These are phyloP conservation scores for Bruguiera hainesii DNA, from an alignment of 441 rosid species.

Conservation along the genomic window DNA sequence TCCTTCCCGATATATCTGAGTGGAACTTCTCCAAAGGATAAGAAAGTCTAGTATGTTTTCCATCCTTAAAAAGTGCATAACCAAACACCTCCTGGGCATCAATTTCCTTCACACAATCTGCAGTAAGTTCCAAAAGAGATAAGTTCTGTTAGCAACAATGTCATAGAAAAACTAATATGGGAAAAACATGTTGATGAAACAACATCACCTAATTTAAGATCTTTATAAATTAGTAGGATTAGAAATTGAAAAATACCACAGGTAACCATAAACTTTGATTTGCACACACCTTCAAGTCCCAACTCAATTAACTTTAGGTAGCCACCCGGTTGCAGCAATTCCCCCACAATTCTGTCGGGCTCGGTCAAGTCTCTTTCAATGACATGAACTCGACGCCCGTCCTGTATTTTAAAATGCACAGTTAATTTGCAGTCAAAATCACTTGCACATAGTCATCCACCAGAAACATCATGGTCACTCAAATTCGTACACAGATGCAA, in stretches of 20 bases:
- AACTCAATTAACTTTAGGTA: conserved; percentile 19
- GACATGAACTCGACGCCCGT: conserved; percentile 7
- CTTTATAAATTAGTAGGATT: background rate
- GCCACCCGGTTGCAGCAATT: conserved; percentile 19
- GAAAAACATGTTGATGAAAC: no score
- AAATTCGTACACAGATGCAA: no score
- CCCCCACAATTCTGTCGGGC: conserved; percentile 23
- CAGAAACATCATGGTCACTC: no score
- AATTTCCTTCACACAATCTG: conserved; percentile 67
- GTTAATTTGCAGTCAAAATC: background rate
- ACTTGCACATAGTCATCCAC: background rate
- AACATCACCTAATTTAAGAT: no score
- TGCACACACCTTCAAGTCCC: conserved; percentile 17
- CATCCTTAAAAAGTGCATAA: conserved; percentile 66
- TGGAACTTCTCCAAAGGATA: conserved; percentile 65
- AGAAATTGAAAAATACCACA: background rate
- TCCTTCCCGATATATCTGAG: conserved; percentile 56
- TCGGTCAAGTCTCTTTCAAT: conserved; percentile 20
- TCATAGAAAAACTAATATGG: no score
- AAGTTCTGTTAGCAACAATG: no score
- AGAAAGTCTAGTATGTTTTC: conserved; percentile 39
- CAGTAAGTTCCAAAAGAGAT: background rate
- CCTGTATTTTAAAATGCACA: conserved; percentile 1
- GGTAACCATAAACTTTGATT: background rate
- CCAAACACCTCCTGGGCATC: conserved; percentile 66